These are phyloP conservation scores for Pochonia chlamydosporia DNA, from an alignment of 2,329 filamentous ascomycete genomes.

Conservation along the genomic window DNA sequence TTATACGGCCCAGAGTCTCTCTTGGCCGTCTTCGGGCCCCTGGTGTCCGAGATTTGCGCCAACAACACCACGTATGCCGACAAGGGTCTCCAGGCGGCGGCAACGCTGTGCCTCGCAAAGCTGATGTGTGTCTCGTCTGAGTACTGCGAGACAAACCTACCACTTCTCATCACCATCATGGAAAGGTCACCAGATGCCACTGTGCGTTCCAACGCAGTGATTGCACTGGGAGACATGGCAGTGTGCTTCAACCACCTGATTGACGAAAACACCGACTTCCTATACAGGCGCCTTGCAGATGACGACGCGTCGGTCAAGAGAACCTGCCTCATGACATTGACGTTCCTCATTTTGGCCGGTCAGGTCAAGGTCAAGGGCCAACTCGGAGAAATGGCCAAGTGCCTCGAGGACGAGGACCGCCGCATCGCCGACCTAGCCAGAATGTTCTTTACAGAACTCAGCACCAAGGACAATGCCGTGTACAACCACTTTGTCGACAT, in stretches of 20 bases:
- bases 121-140: conserved; percentile 97
- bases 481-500: conserved; percentile 99
- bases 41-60: conserved; percentile 89
- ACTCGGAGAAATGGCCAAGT: conserved; percentile 98
- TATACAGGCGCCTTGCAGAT: conserved; percentile 91
- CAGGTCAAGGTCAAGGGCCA: conserved; percentile 99
- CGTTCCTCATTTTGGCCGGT: conserved; percentile 91
- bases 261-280: conserved; percentile 97
- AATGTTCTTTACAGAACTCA: conserved; percentile 98
- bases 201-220: conserved; percentile 91
- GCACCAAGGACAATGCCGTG: conserved; percentile 96
- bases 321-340: conserved; percentile 96
- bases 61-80: conserved; percentile 92
- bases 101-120: conserved; percentile 91
- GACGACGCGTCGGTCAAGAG: conserved; percentile 85
- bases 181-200: conserved; percentile 89
- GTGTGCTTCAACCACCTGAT: conserved; percentile 99
- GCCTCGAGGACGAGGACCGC: conserved; percentile 92
- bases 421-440: conserved; percentile 86
- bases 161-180: conserved; percentile 94
- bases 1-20: conserved; percentile 78
- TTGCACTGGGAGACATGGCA: conserved; percentile 96
- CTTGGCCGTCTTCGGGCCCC: conserved; percentile 81
- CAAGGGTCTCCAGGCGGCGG: conserved; percentile 83
- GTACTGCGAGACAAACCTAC: conserved; percentile 90